Base-by-base conservation (phyloP, 495 filamentous ascomycete genomes). In the Copromyces sp. region DNA sequence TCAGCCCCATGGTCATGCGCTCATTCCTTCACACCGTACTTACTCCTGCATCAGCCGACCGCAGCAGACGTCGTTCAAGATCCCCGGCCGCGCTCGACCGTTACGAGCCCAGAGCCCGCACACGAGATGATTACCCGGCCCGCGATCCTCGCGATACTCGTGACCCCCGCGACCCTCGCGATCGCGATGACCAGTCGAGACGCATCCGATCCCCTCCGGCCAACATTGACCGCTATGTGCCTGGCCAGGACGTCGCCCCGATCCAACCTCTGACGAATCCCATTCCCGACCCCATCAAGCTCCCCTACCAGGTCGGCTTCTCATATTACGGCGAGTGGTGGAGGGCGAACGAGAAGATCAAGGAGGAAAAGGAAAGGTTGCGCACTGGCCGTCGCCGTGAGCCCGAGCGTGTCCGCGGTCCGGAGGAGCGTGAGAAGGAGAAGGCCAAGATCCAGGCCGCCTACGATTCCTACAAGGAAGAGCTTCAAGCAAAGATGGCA, bases 291-390 rank as follows among this genome's bases (percentile, higher is more conserved):
- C 95, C 95, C 8, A 84, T 94, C 70, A 91, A 87, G 69, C 85
- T 98, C 11, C 92, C 97, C 16, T 97, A 91, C 74, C 94, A 98
- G 80, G 95, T 97, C 68, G 95, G 95, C 0, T 98, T 98, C 83
- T 97, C 92, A 35, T 98, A 90, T 82, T 99, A 96, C 78, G 92
- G 93, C 8, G 96, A 98, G 81, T 99, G 95, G 95, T 98, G 94
- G 94, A 86, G 94, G 71, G 82, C 87, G 11, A 94, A 97, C 76
- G 92, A 96, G 79, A 86, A 86, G 37, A 90, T 96, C 72, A 95
- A 94, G 78, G 93, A 96, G 70, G 93, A 97, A 73, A 91, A 91
- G 75, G 94, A 97, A 77, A 90, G 92, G 24, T 83, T 84, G 20
- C 91, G 89, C 75, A 89, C 90, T 70, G 93, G 93, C 38, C 90